Evolutionary conservation across 148 eudicot species (phyloP).

Genomic region (Polygonum aviculare): DNA sequence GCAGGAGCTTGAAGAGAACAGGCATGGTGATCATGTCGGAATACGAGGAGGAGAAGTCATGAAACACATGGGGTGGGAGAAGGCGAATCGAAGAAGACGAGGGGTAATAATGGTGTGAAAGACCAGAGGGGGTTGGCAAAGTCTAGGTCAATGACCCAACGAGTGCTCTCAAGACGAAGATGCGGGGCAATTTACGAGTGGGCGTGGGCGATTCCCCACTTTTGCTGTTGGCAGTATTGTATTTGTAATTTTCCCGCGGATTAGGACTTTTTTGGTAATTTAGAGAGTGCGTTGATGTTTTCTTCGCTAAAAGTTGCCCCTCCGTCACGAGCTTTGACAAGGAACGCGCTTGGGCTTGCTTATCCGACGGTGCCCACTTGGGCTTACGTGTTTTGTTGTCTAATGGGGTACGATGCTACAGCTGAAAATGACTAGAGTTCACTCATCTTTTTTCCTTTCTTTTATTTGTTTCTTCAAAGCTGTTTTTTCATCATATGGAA

Average conservation of each 20-base stretch:
- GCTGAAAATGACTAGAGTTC: not conserved
- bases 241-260: not conserved
- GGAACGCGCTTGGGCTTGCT: not conserved
- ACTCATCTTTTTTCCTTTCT: not conserved
- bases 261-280: not conserved
- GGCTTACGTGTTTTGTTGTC: not conserved
- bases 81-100: not conserved
- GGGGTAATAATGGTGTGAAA: not conserved
- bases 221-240: not conserved
- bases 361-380: not conserved
- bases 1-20: not conserved
- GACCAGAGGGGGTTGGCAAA: not conserved
- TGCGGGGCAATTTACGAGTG: not conserved
- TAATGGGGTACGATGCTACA: not conserved
- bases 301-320: not conserved
- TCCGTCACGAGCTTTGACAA: not conserved
- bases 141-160: constrained; percentile 7
- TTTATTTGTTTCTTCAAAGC: not conserved
- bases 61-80: not conserved
- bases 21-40: not conserved
- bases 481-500: not conserved
- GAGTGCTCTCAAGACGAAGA: not conserved
- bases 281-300: not conserved
- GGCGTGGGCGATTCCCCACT: not conserved
- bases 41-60: not conserved